Base-by-base conservation (phyloP, 2,329 filamentous ascomycete genomes). In the Fusarium buharicum region DNA sequence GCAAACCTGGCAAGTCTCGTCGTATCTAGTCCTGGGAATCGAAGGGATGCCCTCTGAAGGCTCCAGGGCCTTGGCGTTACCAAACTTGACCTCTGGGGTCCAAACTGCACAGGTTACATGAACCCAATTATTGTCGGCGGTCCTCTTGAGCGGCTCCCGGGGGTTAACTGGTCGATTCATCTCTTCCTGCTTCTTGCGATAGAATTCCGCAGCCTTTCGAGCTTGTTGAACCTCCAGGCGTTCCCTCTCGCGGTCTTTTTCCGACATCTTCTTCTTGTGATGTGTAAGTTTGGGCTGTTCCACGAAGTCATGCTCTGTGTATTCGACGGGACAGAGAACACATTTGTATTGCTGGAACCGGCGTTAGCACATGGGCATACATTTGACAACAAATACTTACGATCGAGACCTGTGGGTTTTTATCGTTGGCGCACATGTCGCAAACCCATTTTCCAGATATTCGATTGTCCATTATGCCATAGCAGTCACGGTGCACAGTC, bases 101-200 rank as follows among this genome's bases (percentile, higher is more conserved):
- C 92, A 98, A 16, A 97, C 82, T 2, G 95, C 93, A 72, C 95
- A 99, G 33, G 90, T 89, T 24, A 98, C 92, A 74, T 99, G 95
- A 14, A 97, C 92, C 95, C 95, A 99, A 72, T 98, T 98, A 78
- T 98, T 98, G 73, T 96, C 93, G 4, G 90, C 91, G 0, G 95
- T 99, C 44, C 92, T 87, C 78, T 99, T 99, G 62, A 99, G 81
- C 4, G 95, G 90, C 74, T 98, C 95, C 43, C 95, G 87, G 22
- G 95, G 95, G 64, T 92, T 86, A 31, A 90, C 77, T 1, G 95
- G 94, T 43, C 93, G 90, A 67, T 93, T 92, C 69, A 90, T 86
- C 59, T 94, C 90, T 72, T 92, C 86, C 76, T 99, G 94, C 71
- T 87, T 89, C 73, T 90, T 90, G 36, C 87, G 86, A 75, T 96